Base-by-base conservation (phyloP, 192 early-diverging fungal species). In the Backusella macrospora region DNA sequence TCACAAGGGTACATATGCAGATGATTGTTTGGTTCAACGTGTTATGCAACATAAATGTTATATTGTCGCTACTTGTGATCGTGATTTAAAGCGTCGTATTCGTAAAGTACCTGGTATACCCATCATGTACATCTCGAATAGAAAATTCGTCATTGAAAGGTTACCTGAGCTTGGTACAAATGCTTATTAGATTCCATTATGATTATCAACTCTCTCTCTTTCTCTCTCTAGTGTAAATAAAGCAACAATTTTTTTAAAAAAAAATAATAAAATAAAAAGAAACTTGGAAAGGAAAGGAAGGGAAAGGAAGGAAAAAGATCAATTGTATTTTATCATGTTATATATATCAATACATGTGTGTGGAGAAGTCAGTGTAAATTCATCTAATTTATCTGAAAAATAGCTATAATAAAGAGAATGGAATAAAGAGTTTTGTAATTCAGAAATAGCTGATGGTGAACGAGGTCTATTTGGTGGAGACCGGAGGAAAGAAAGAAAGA, bases 1-100 rank as follows among this genome's bases (percentile, higher is more conserved):
- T 62, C 98, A 99, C 81, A 97, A 95, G 71, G 97, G 98, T 44
- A 97, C 96, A 1, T 99, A 99, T 88, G 98, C 98, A 12, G 98
- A 99, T 87, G 98, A 99, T 86, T 99, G 98, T 77, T 85, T 99
- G 69, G 96, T 98, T 3, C 88, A 97, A 66, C 83, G 98, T 13
- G 86, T 99, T 38, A 85, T 89, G 84, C 91, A 98, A 83, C 97
- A 99, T 78, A 89, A 92, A 75, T 97, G 96, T 85, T 99, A 97
- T 75, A 97, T 99, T 75, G 97, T 99, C 13, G 98, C 98, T 13
- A 99, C 98, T 7, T 99, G 98, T 68, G 98, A 99, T 87, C 88
- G 88, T 65, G 98, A 99, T 75, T 81, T 99, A 68, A 98, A 99
- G 85, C 82, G 94, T 43, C 86, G 98, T 70, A 96, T 99, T 70